Evolutionary conservation across 2,329 filamentous ascomycete genomes (phyloP).

Genomic region (Penicillium fuscoglaucum): DNA sequence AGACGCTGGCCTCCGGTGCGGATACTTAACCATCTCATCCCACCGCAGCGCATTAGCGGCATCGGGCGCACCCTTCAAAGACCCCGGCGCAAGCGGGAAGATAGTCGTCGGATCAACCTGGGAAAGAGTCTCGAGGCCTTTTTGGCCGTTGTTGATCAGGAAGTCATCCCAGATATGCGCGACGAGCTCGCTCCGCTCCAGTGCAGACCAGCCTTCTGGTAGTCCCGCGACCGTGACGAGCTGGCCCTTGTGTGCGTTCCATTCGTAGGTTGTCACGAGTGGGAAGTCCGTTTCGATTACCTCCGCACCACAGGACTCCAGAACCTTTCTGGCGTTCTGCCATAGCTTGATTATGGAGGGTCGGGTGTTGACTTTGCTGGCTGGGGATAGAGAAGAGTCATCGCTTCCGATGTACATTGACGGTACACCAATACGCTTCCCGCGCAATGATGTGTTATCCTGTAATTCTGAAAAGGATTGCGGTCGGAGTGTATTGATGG

Average conservation of each 20-base stretch:
- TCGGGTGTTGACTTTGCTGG: slow-evolving; percentile 41
- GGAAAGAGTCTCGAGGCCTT: slow-evolving; percentile 39
- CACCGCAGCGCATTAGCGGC: slow-evolving; percentile 28
- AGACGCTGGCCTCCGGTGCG: slow-evolving; percentile 28
- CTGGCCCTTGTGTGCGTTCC: slow-evolving; percentile 34
- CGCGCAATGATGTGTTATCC: slow-evolving; percentile 36
- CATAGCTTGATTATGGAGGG: slow-evolving; percentile 42
- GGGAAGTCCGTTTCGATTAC: slow-evolving; percentile 38
- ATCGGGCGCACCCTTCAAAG: slow-evolving; percentile 26
- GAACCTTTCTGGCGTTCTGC: slow-evolving; percentile 27
- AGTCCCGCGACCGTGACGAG: slow-evolving; percentile 45
- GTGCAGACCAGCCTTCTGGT: slow-evolving; percentile 49
- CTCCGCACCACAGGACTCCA: slow-evolving; percentile 36
- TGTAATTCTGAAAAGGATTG: slow-evolving; percentile 36
- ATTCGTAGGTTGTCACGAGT: slow-evolving; percentile 33
- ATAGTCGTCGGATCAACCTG: slow-evolving; percentile 44
- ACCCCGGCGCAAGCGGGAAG: slow-evolving; percentile 36
- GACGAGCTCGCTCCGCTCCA: slow-evolving; percentile 52
- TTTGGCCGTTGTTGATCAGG: slow-evolving; percentile 45
- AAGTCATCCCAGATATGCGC: slow-evolving; percentile 57
- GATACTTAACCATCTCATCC: slow-evolving; percentile 31
- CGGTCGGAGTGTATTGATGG: slow-evolving; percentile 33
- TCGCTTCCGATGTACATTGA: slow-evolving; percentile 52
- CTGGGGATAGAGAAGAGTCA: slow-evolving; percentile 32
- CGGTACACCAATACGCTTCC: slow-evolving; percentile 52